These are phyloP conservation scores for Poronia punctata DNA, from an alignment of 495 filamentous ascomycete genomes.

Conservation along the genomic window DNA sequence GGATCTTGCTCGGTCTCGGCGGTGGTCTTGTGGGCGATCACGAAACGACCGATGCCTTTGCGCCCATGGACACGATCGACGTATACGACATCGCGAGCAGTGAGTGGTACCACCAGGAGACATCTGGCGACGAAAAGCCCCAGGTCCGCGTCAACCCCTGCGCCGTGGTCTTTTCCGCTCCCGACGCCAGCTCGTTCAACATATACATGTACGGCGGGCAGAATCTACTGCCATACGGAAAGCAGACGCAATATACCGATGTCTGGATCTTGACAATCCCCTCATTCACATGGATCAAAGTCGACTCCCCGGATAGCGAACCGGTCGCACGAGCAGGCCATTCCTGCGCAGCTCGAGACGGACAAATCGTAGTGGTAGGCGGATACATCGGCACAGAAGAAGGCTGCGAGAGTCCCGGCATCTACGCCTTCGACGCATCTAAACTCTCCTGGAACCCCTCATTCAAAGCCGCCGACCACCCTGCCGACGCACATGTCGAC, in stretches of 20 bases:
- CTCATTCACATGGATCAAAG: constrained; percentile 64
- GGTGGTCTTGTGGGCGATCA: constrained; percentile 43
- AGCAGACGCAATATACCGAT: constrained; percentile 57
- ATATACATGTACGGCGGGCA: constrained; percentile 74
- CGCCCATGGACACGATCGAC: constrained; percentile 64
- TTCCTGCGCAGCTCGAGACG: constrained; percentile 59
- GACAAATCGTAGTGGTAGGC: constrained; percentile 65
- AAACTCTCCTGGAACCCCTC: constrained; percentile 52
- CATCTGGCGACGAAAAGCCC: constrained; percentile 50
- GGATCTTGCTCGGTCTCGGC: constrained; percentile 62
- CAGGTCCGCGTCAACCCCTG: constrained; percentile 66
- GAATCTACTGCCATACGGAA: constrained; percentile 44
- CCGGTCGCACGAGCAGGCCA: constrained; percentile 63
- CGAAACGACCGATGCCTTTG: constrained; percentile 48
- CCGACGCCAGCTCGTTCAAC: constrained; percentile 64
- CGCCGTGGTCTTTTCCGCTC: constrained; percentile 61
- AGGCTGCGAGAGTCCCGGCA: constrained; percentile 59
- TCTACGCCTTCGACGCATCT: constrained; percentile 62
- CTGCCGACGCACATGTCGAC: constrained; percentile 28
- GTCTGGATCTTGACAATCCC: constrained; percentile 76
- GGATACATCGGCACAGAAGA: constrained; percentile 58
- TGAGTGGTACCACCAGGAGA: constrained; percentile 72
- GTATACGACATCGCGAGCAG: constrained; percentile 70
- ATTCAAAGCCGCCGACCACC: constrained; percentile 48
- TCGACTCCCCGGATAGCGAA: constrained; percentile 44